Conservation (phyloP, 2,329 filamentous ascomycete genomes). For the Aspergillus puulaauensis region DNA sequence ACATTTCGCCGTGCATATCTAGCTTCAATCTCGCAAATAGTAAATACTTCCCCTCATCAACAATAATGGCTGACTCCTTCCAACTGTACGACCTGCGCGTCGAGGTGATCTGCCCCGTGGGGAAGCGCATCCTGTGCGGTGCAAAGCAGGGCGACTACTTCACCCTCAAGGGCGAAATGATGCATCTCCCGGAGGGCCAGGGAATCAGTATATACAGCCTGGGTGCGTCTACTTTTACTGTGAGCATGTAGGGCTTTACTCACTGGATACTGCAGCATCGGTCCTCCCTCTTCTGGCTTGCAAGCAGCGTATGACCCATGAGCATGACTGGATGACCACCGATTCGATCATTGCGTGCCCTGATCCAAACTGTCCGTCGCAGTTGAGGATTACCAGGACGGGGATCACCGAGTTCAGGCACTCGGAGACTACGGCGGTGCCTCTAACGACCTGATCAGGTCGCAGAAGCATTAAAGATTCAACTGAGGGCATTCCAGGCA, state of each 20-base stretch:
- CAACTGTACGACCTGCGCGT: not conserved
- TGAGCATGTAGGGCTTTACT: too few relatives aligned
- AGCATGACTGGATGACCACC: slow-evolving; percentile 5
- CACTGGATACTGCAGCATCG: not conserved
- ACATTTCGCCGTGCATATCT: too few relatives aligned
- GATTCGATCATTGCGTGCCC: not conserved
- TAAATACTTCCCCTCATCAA: not conserved
- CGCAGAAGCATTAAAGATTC: too few relatives aligned
- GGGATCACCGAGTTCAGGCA: slow-evolving; percentile 3
- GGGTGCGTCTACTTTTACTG: not conserved
- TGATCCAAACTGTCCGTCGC: slow-evolving; percentile 1
- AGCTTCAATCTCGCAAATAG: too few relatives aligned
- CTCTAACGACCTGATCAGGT: not conserved
- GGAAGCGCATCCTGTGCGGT: not conserved
- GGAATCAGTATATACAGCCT: not conserved
- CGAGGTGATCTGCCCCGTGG: not conserved
- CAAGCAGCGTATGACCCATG: slow-evolving; percentile 3
- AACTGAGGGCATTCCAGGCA: too few relatives aligned
- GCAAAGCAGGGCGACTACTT: not conserved
- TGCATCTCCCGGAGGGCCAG: not conserved
- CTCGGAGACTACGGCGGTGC: not conserved
- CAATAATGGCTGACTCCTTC: not conserved
- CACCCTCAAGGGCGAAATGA: not conserved
- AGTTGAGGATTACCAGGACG: not conserved
- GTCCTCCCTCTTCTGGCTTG: not conserved